Conservation (phyloP, 1,284 basidiomycete genomes). For the Schizophyllum commune region DNA sequence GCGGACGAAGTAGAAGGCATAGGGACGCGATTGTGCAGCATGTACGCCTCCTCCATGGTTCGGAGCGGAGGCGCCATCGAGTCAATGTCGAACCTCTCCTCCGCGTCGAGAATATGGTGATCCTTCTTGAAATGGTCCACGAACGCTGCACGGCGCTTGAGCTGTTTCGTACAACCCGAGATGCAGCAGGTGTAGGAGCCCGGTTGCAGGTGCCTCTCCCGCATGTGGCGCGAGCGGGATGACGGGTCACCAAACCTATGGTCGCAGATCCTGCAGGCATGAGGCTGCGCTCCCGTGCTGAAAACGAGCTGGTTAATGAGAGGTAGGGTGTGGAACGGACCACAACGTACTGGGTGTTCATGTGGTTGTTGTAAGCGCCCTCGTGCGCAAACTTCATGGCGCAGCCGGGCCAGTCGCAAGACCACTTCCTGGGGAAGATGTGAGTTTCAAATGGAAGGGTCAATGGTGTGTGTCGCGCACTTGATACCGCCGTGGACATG, state of each 20-base stretch:
- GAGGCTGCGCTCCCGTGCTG: constrained; percentile 48
- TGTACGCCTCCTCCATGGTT: constrained; percentile 8
- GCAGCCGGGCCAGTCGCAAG: constrained; percentile 38
- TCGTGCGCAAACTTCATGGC: constrained; percentile 43
- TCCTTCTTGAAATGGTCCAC: constrained; percentile 41
- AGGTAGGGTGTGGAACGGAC: constrained; percentile 4
- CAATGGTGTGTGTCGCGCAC: background rate
- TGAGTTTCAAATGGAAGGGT: constrained; percentile 13
- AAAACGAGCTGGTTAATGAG: constrained; percentile 4
- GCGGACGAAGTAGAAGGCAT: background rate
- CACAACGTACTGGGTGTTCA: constrained; percentile 48
- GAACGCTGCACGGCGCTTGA: constrained; percentile 56
- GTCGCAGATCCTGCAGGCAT: constrained; percentile 39
- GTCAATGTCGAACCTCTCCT: constrained; percentile 18
- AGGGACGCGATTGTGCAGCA: background rate
- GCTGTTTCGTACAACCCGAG: constrained; percentile 27
- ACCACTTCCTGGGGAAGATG: constrained; percentile 6
- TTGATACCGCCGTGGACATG: constrained; percentile 34
- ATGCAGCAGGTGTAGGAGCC: constrained; percentile 36
- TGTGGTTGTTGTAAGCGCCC: constrained; percentile 49
- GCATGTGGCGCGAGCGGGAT: constrained; percentile 50
- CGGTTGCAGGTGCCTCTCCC: constrained; percentile 41
- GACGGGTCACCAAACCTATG: constrained; percentile 56
- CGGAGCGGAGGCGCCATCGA: constrained; percentile 18
- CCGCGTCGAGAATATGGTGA: constrained; percentile 24